Base-by-base conservation (phyloP, 768 basidiomycete genomes). In the Tulasnella sp. region DNA sequence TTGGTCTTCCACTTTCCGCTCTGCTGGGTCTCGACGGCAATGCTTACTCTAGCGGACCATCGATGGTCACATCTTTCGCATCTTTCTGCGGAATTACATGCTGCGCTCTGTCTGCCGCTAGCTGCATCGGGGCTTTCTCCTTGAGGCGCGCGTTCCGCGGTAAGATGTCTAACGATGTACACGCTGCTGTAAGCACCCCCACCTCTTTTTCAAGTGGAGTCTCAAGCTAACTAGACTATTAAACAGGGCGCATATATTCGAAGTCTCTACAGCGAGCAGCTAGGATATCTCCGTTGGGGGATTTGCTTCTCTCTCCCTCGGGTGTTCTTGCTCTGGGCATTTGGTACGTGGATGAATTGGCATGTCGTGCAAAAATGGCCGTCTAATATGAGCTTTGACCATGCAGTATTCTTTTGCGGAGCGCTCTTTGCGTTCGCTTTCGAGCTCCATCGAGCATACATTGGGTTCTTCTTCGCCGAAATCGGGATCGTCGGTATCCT, bases 81-180 rank as follows among this genome's bases (percentile, higher is more conserved):
- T 69, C 11, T 69, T 69, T 69, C 64, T 69, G 64, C 34, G 64
- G 64, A 3, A 9, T 76, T 46, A 34, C 46, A 11, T 76, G 46
- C 42, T 50, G 46, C 28, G 42, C 46, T 6, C 46, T 58, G 14
- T 44, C 76, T 18, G 20, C 54, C 7, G 24, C 76, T 37, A 54
- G 76, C 16, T 37, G 54, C 3, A n/a, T 50, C 76, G 54, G 34
- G 18, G 76, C 76, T 24, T 18, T 76, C 42, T 28, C 48, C 20
- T n/a, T 76, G 20, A 54, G 48, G 34, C 76, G 76, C 31, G 76
- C 76, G n/a, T 76, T 76, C 54, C 31, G 46, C 8, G 76, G 46
- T 34, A 76, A 50, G 20, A n/a, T 50, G 20, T 3, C 48, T 6
- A 50, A 31, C 31, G 46, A 76, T 24, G 46, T 76, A 18, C 42